Evolutionary conservation across 768 basidiomycete genomes (phyloP), one percentile per base, ranked within the genome.

Genomic region (Suillus sp.): DNA sequence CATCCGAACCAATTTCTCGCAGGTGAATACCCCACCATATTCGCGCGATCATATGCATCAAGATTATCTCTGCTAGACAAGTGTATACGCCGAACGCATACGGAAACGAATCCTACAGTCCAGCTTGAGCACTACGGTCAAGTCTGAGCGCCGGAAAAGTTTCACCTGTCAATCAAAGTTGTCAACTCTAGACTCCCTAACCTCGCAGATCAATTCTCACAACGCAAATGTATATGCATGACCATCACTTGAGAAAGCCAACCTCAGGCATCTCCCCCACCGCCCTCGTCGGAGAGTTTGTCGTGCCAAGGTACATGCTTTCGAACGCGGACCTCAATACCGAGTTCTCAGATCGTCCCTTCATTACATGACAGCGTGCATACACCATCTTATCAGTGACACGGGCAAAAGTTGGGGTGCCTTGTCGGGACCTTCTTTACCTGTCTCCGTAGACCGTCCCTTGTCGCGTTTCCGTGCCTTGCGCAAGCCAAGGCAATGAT

Each of bases 1-100:
- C 60, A 30, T 66, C 73, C 73, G 72, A 66, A 32, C 30, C n/a
- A n/a, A 50, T 53, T 65, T 65, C 65, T 64, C 63, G 61, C 60
- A 64, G 45, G 34, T 48, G 32, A 25, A 7, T 18, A 43, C 35
- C 30, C 30, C 1, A 10, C 20, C 20, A 6, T 20, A 53, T 53
- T 20, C 30, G 11, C 10, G 30, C 51, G 10, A 7, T 53, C 9
- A 53, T 50, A 48, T 51, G 50, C 20, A 27, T 51, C 48, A 50
- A 50, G 48, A 50, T 50, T 50, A 8, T 50, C 27, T 50, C 18
- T 50, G 27, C 48, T 27, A 18, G 48, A 27, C 14, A 50, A 47
- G 43, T 22, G 10, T 22, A 22, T 45, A 45, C 20, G 43, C 10
- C 10, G 43, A n/a, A 45, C 22, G 47, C 45, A n/a, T n/a, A n/a